A percentile compares a stretch with the other conserved stretches of the same genome.
Evolutionary conservation across 148 eudicot genomes (phyloP).

Genomic region (Rhododendron ovatum): DNA sequence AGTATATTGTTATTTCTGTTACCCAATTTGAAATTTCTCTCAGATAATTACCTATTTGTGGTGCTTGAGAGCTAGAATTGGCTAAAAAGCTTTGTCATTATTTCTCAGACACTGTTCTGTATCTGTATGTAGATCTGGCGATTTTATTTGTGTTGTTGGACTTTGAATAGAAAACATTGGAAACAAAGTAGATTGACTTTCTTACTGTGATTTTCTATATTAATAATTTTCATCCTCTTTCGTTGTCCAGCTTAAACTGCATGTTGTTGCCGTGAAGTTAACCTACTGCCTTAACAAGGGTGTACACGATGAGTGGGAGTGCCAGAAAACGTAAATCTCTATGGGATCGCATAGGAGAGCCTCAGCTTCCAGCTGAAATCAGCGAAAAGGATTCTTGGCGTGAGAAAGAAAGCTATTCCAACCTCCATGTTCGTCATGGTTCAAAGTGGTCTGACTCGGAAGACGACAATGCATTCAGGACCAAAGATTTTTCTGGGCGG

Average conservation of each 20-base stretch:
- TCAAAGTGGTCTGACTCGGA: conserved; percentile 15
- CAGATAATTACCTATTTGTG: too few species aligned
- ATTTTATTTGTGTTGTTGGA: neutral
- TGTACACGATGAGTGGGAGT: conserved; percentile 15
- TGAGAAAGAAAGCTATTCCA: conserved; percentile 16
- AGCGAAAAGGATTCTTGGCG: conserved; percentile 10
- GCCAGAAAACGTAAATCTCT: conserved; percentile 17
- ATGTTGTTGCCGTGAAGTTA: conserved; percentile 2
- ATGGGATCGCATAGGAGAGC: conserved; percentile 22
- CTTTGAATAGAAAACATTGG: neutral
- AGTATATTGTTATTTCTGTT: neutral
- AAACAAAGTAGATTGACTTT: neutral
- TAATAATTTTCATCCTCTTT: neutral
- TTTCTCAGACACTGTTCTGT: too few species aligned
- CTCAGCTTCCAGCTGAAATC: conserved; percentile 13
- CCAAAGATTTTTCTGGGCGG: too few species aligned
- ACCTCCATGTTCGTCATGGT: conserved; percentile 7
- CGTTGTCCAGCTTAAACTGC: conserved; percentile 8
- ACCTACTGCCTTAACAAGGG: neutral
- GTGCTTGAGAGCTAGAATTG: too few species aligned
- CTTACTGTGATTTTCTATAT: neutral
- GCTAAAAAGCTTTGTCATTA: too few species aligned
- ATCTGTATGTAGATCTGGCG: neutral
- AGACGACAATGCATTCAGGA: conserved; percentile 10
- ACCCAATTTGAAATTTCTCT: too few species aligned